Base-by-base conservation (phyloP, 139 green algal species). In the Tetradesmus lagerheimii region DNA sequence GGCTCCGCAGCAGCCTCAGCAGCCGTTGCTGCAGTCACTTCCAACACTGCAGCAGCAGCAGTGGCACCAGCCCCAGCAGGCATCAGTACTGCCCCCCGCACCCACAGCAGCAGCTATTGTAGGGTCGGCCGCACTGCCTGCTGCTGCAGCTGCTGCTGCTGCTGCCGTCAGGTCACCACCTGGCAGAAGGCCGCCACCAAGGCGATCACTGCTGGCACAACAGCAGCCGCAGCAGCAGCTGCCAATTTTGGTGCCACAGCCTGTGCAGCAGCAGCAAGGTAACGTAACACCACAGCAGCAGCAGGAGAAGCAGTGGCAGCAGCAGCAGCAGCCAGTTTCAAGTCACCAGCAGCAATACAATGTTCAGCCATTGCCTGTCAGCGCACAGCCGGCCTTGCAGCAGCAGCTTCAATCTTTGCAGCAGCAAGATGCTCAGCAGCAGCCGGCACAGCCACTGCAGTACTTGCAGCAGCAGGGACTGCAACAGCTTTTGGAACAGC, bases 161-260 rank as follows among this genome's bases (percentile, higher is more conserved):
- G 57, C 57, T n/a, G 1, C 23, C 57, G n/a, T 18, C 0, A 43
- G 15, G 71, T 79, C n/a, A 12, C 71, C 71, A 81, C 75, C 75
- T 81, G 34, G 20, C 3, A 39, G 35, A 39, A 39, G 34, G 75
- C 75, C n/a, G 35, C 75, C 16, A 11, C 75, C 29, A 1, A 39
- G 0, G 43, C 25, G 3, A 16, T 41, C 75, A 39, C n/a, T 41
- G 75, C 75, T 29, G 11, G 2, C 4, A 39, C 75, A 81, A n/a
- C 75, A 81, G 75, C 75, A 81, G 75, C 75, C 43, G 35, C 75
- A 81, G n/a, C 75, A 39, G 31, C 71, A 80, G 31, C 71, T 5
- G 20, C 31, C 5, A 43, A 39, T 37, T 14, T 27, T 64, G 14
- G 12, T 64, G 3, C 50, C 20, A 4, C 50, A 64, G 50, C 50